phyloP scores from a whole-genome alignment of 2,329 filamentous ascomycete genomes.

The Phaeosphaeria sp. region DNA sequence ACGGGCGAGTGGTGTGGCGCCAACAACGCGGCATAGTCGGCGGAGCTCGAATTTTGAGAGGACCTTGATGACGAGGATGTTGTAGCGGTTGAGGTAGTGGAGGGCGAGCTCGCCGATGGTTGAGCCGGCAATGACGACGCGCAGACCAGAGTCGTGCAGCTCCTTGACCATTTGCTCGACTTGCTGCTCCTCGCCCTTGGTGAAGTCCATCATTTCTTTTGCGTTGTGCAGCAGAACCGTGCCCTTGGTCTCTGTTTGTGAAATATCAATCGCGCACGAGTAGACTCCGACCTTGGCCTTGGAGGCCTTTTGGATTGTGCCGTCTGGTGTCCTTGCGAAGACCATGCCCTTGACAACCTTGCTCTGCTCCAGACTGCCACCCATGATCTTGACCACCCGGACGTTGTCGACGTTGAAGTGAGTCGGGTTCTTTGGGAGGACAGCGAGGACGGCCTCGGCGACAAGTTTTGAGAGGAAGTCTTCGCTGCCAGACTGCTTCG shows the following conservation, averaged over 20 bases:
- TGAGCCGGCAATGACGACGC: constrained; percentile 89
- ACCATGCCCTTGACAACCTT: constrained; percentile 98
- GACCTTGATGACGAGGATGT: constrained; percentile 94
- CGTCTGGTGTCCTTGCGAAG: constrained; percentile 94
- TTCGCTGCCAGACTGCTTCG: constrained; percentile 95
- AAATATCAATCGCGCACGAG: constrained; percentile 93
- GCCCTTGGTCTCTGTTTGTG: constrained; percentile 98
- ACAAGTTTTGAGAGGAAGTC: constrained; percentile 86
- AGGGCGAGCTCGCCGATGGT: constrained; percentile 95
- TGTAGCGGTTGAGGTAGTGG: constrained; percentile 97
- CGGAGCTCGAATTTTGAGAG: constrained; percentile 98
- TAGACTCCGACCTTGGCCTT: constrained; percentile 97
- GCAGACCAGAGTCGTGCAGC: constrained; percentile 88
- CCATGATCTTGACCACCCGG: constrained; percentile 99
- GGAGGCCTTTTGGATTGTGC: constrained; percentile 82
- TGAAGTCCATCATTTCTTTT: constrained; percentile 98
- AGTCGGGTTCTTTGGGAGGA: constrained; percentile 91
- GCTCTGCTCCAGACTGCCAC: constrained; percentile 91
- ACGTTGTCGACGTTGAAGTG: constrained; percentile 99
- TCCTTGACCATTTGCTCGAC: constrained; percentile 93
- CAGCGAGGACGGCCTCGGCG: constrained; percentile 81
- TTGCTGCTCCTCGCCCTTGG: constrained; percentile 92
- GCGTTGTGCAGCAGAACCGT: constrained; percentile 96
- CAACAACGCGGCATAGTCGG: constrained; percentile 92
- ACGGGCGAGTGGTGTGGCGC: constrained; percentile 93